phyloP scores from a whole-genome alignment of 176 grass and related monocot species.

The Coix lacrymajobi region DNA sequence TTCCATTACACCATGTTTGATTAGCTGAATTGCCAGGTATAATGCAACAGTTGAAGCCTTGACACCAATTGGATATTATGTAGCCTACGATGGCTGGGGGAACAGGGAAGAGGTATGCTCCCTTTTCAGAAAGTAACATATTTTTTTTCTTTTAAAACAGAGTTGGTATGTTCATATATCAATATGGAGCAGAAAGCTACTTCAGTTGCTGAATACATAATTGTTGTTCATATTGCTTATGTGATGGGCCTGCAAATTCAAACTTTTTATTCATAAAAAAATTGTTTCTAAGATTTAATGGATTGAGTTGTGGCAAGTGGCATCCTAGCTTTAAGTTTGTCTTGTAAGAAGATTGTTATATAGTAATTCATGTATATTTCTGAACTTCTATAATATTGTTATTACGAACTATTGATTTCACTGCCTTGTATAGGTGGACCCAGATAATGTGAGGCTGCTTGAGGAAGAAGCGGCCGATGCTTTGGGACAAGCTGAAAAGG shows the following conservation, averaged over 20 bases:
- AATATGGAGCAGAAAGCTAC: neutral
- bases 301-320: neutral
- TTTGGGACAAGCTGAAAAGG: conserved; percentile 76
- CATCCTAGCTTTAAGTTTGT: neutral
- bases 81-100: conserved; percentile 67
- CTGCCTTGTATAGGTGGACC: conserved; percentile 63
- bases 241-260: neutral
- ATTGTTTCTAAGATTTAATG: too few relatives aligned
- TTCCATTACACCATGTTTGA: conserved; percentile 32
- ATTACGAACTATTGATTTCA: neutral
- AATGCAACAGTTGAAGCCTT: conserved; percentile 77
- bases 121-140: neutral
- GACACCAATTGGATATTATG: conserved; percentile 81
- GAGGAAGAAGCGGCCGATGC: conserved; percentile 67
- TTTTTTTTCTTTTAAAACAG: neutral
- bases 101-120: conserved; percentile 89
- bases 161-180: conserved; percentile 40
- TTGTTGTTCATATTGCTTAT: conserved; percentile 6
- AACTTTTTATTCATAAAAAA: neutral
- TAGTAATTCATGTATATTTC: neutral
- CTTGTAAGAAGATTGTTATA: neutral
- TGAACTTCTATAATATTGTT: neutral
- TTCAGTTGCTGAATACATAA: neutral
- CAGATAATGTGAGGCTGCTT: conserved; percentile 67
- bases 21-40: conserved; percentile 65